Conservation (phyloP, 2,329 filamentous ascomycete species). For the Trichoderma simmonsii region DNA sequence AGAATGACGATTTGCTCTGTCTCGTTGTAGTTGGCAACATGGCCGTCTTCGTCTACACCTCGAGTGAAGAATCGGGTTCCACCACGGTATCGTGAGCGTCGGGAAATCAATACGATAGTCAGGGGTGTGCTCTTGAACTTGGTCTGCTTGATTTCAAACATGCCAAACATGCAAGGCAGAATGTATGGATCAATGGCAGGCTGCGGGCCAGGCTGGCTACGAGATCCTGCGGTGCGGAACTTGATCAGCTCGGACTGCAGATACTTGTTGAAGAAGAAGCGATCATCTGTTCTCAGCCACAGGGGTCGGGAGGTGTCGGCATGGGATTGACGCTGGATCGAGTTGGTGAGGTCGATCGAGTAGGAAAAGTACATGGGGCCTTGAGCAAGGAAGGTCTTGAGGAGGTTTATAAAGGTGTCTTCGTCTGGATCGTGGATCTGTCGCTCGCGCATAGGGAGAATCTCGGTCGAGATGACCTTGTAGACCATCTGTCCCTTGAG, state of each 20-base stretch:
- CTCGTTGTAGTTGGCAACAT: slow-evolving; percentile 99
- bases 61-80: slow-evolving; percentile 95
- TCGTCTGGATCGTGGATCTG: slow-evolving; percentile 90
- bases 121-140: slow-evolving; percentile 80
- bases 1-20: slow-evolving; percentile 90
- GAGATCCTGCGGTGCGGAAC: slow-evolving; percentile 65
- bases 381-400: slow-evolving; percentile 76
- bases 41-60: slow-evolving; percentile 86
- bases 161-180: slow-evolving; percentile 91
- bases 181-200: slow-evolving; percentile 85
- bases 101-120: slow-evolving; percentile 82
- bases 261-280: slow-evolving; percentile 98
- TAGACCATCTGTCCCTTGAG: slow-evolving; percentile 96
- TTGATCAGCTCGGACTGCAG: slow-evolving; percentile 88
- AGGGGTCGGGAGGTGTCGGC: slow-evolving; percentile 68
- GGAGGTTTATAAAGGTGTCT: slow-evolving; percentile 79
- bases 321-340: slow-evolving; percentile 88
- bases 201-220: slow-evolving; percentile 67
- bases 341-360: slow-evolving; percentile 93
- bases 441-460: slow-evolving; percentile 89
- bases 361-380: slow-evolving; percentile 98
- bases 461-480: slow-evolving; percentile 85
- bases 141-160: slow-evolving; percentile 86
- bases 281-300: slow-evolving; percentile 91
- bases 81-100: slow-evolving; percentile 81